Percentiles rank a stretch among this genome's conserved stretches.
phyloP scores from a whole-genome alignment of 345 rosid species.

The Raphanus raphanistrum region DNA sequence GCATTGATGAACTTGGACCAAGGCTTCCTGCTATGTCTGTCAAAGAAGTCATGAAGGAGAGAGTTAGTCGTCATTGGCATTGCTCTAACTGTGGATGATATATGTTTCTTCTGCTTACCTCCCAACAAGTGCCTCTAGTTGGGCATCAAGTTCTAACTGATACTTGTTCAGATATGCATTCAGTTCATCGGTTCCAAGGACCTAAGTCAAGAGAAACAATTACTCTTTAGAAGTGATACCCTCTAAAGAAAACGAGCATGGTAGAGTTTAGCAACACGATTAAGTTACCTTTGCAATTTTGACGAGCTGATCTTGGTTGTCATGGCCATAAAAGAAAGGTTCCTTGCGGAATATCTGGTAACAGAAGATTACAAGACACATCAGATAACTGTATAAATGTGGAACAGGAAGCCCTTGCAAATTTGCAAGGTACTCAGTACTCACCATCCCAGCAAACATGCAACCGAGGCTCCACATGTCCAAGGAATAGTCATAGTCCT shows the following conservation, averaged over 20 bases:
- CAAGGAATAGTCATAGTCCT: conserved; percentile 97
- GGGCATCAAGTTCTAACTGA: conserved; percentile 94
- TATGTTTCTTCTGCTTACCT: conserved; percentile 49
- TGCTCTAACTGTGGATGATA: not conserved
- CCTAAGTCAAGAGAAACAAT: conserved; percentile 45
- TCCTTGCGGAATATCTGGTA: conserved; percentile 90
- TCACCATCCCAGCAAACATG: conserved; percentile 99
- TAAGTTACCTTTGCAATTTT: conserved; percentile 88
- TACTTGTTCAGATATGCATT: conserved; percentile 87
- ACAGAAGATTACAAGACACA: not conserved
- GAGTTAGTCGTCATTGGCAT: not conserved
- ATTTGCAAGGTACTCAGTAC: conserved; percentile 42
- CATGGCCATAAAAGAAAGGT: conserved; percentile 98
- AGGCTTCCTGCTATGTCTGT: conserved; percentile 90
- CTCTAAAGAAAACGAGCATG: not conserved
- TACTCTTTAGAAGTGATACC: not conserved
- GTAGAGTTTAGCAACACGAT: not conserved
- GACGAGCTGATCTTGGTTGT: conserved; percentile 96
- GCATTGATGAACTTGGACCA: conserved; percentile 89
- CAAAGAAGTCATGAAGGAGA: not conserved
- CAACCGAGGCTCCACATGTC: conserved; percentile 99
- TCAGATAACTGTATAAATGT: conserved; percentile 2
- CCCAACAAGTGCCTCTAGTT: conserved; percentile 92
- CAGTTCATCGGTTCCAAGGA: conserved; percentile 93
- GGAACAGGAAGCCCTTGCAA: not conserved